A percentile compares a stretch with the other conserved stretches of the same genome.
Conservation (phyloP, 2,329 filamentous ascomycete species). For the Diaporthe eres region DNA sequence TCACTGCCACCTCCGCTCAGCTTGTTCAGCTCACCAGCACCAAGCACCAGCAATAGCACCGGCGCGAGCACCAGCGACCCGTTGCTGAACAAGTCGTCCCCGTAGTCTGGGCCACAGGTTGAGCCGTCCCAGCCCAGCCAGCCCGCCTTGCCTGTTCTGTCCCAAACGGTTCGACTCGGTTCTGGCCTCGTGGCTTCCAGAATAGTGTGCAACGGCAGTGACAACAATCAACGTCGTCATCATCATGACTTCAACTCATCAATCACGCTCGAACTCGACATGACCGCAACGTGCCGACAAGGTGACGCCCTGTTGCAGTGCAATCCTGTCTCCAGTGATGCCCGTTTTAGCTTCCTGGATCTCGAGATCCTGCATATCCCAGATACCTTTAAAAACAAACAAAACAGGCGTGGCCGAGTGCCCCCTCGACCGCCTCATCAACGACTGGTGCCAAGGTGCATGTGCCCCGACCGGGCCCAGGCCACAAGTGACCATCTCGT, state of each 20-base stretch:
- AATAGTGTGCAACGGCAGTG: not conserved
- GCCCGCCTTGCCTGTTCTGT: slow-evolving; percentile 2
- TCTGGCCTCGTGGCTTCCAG: slow-evolving; percentile 2
- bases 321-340: slow-evolving; percentile 9
- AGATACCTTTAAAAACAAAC: not conserved
- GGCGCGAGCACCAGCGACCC: not conserved
- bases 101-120: slow-evolving; percentile 6
- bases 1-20: not conserved
- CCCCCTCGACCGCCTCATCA: slow-evolving; percentile 4
- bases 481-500: slow-evolving; percentile 9
- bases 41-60: not conserved
- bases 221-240: not conserved
- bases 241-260: slow-evolving; percentile 1
- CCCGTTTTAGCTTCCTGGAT: slow-evolving; percentile 23
- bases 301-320: slow-evolving; percentile 4
- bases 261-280: not conserved
- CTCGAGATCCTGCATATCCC: slow-evolving; percentile 26
- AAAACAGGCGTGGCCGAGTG: not conserved
- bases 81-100: slow-evolving; percentile 13
- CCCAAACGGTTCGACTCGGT: not conserved
- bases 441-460: not conserved
- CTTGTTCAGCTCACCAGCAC: not conserved
- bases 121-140: not conserved
- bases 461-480: not conserved
- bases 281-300: not conserved